Evolutionary conservation across 805 yeast genomes (phyloP), one percentile per base, ranked within the genome.

Genomic region (Candida boidinii): DNA sequence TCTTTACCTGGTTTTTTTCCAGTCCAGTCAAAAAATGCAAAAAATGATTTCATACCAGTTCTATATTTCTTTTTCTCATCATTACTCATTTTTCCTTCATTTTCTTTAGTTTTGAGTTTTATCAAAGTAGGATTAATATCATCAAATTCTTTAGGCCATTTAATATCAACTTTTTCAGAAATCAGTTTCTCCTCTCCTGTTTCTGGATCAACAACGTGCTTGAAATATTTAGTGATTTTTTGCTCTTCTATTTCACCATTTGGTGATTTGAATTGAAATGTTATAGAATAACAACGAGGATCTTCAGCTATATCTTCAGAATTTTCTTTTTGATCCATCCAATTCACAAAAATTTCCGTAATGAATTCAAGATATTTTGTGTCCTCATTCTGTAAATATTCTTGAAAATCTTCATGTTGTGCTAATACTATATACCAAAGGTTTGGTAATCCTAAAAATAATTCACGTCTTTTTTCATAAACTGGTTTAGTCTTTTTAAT

Each of bases 401-500:
- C 95, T 12, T 83, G 79, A 50, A 90, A 82, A 42, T 84, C 95
- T 32, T 82, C 80, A 46, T 81, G 81, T 49, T 83, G 85, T 2
- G 88, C 86, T 9, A 90, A 57, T 0, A 83, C 95, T 33, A 80
- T 71, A 46, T 82, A 79, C 97, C 97, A 90, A 54, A 90, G 87
- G 41, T 73, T 72, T 2, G 88, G 86, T 27, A 87, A 70, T 4
- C 64, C 52, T 4, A 45, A 35, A 12, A 78, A 62, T n/a, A 69
- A 56, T 6, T 46, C 60, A 17, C 83, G 65, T 44, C 96, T 64
- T 36, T 68, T 56, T 5, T 51, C 61, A 48, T 74, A 85, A 7
- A 83, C 62, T 14, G 76, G 70, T 41, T 68, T 70, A 7, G 85
- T 68, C 20, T 68, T 57, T 30, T 56, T 54, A 24, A 79, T 53